Percentiles rank a stretch among this genome's conserved stretches.
Conservation (phyloP, 495 filamentous ascomycete genomes). For the Penicillium coffeae region DNA sequence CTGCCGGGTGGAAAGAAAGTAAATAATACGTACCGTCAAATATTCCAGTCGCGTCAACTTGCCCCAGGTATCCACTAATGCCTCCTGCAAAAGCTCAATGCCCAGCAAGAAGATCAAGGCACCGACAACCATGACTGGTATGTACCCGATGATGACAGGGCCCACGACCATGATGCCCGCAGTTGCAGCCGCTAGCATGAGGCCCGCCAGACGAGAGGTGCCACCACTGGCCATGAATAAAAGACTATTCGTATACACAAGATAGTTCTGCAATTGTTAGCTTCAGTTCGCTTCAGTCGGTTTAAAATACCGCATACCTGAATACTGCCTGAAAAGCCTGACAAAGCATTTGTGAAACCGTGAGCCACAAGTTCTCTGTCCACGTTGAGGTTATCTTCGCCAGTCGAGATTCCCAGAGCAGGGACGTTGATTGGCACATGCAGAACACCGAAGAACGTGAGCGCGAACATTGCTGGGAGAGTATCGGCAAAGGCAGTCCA, state of each 20-base stretch:
- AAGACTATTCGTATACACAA: constrained; percentile 95
- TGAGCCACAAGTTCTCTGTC: constrained; percentile 91
- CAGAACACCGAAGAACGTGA: constrained; percentile 95
- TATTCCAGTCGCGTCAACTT: constrained; percentile 85
- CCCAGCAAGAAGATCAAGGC: constrained; percentile 90
- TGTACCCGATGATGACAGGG: constrained; percentile 83
- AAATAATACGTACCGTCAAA: constrained; percentile 58
- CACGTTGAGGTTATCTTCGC: constrained; percentile 86
- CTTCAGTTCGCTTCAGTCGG: neutral
- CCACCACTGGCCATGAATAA: constrained; percentile 91
- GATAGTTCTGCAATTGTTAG: constrained; percentile 63
- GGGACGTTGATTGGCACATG: constrained; percentile 98
- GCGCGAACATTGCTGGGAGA: constrained; percentile 90
- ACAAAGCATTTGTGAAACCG: constrained; percentile 87
- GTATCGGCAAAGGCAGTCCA: constrained; percentile 77
- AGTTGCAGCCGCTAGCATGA: constrained; percentile 80
- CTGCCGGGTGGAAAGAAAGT: neutral
- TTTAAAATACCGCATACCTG: constrained; percentile 49
- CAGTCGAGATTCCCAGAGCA: constrained; percentile 79
- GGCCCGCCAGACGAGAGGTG: constrained; percentile 75
- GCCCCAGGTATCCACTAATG: constrained; percentile 80
- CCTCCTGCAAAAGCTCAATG: constrained; percentile 84
- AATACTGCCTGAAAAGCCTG: constrained; percentile 81
- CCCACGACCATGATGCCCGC: constrained; percentile 78
- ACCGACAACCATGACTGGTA: constrained; percentile 95